Evolutionary conservation across 2,329 filamentous ascomycete species (phyloP).

Genomic region (Epichloe sp.): DNA sequence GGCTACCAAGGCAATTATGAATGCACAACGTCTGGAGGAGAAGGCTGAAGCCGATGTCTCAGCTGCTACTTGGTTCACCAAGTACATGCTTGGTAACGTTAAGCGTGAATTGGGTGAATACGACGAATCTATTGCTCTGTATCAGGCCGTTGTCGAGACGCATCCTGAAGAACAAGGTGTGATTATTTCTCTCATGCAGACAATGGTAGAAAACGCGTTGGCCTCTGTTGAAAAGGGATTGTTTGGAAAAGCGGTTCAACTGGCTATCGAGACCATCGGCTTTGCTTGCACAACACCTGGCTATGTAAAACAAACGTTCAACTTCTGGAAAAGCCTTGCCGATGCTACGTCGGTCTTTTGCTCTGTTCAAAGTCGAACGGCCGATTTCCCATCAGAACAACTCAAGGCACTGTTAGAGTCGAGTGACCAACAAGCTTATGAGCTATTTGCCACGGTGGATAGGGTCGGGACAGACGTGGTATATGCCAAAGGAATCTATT

Average conservation of each 20-base stretch:
- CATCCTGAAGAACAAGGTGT: constrained; percentile 73
- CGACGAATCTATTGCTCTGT: constrained; percentile 66
- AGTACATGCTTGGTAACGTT: constrained; percentile 93
- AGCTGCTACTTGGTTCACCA: constrained; percentile 82
- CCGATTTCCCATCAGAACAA: constrained; percentile 45
- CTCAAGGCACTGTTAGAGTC: constrained; percentile 46
- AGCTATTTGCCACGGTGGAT: constrained; percentile 57
- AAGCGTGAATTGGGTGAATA: constrained; percentile 85
- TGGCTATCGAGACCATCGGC: constrained; percentile 55
- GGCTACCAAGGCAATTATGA: constrained; percentile 80
- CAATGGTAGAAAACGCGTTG: constrained; percentile 69
- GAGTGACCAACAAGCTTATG: constrained; percentile 40
- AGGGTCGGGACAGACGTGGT: constrained; percentile 36
- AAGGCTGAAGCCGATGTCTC: constrained; percentile 33
- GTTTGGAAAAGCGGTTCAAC: constrained; percentile 68
- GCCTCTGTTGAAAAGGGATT: constrained; percentile 68
- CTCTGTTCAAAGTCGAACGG: constrained; percentile 55
- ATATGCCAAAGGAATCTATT: constrained; percentile 29
- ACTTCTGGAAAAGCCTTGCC: constrained; percentile 85
- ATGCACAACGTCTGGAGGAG: constrained; percentile 66
- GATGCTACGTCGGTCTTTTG: constrained; percentile 82
- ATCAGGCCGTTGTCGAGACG: constrained; percentile 56
- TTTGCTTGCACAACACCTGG: constrained; percentile 51
- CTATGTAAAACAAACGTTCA: constrained; percentile 61
- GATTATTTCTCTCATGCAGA: constrained; percentile 75